Evolutionary conservation across 441 rosid species (phyloP).

Genomic region (Pelargonium fulgidum): DNA sequence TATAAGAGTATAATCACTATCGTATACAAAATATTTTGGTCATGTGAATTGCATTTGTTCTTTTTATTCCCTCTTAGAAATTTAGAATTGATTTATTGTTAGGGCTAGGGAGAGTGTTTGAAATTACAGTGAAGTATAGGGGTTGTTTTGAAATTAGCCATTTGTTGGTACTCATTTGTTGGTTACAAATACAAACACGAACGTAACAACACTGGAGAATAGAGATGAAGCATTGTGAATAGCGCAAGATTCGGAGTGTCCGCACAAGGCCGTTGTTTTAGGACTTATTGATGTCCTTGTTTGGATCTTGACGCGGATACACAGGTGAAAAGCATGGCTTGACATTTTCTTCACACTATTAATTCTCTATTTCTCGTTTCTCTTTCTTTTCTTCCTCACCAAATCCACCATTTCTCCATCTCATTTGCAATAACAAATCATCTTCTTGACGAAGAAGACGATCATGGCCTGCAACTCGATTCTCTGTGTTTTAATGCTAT

Average conservation of each 20-base stretch:
- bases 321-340: too few species aligned
- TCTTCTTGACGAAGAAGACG: neutral
- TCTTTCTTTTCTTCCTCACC: neutral
- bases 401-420: neutral
- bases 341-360: neutral
- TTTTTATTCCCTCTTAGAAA: too few species aligned
- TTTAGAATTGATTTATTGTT: too few species aligned
- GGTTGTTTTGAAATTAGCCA: too few species aligned
- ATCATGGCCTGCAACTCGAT: too few species aligned
- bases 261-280: slow-evolving; percentile 4
- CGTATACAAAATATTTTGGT: too few species aligned
- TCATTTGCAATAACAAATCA: neutral
- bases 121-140: too few species aligned
- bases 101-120: too few species aligned
- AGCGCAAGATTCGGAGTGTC: neutral
- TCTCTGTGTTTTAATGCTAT: neutral
- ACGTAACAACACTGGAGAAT: too few species aligned
- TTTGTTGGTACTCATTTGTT: neutral
- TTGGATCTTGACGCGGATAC: neutral
- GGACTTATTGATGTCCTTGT: neutral
- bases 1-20: too few species aligned
- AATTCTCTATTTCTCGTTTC: neutral
- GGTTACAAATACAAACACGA: neutral
- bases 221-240: neutral
- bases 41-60: too few species aligned